Evolutionary conservation across 2,329 filamentous ascomycete genomes (phyloP), one percentile per base, ranked within the genome.

Genomic region (Colletotrichum destructivum): DNA sequence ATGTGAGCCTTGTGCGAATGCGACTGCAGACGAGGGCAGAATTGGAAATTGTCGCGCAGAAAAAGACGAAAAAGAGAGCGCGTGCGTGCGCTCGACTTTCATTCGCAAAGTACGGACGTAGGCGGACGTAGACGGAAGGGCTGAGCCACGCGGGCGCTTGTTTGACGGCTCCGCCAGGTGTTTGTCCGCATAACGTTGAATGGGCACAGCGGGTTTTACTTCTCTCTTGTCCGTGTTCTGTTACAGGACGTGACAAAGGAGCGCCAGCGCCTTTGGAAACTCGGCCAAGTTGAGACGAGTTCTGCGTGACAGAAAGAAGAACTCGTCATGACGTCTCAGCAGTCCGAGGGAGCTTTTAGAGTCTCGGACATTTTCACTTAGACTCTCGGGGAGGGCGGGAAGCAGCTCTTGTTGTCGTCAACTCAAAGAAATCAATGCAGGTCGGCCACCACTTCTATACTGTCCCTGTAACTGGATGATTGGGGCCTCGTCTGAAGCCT

Each of bases 381-480:
- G 26, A 26, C 26, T 26, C 26, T 26, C 26, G 26, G 26, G 26
- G 3, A 26, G 26, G 26, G 3, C 26, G 26, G 26, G 26, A 26
- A 26, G 26, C 26, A 26, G 26, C 51, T 49, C 56, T 67, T 57
- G 51, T 56, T 61, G 49, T 67, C 68, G 56, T 67, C 42, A 66
- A 62, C 62, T 57, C 68, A 49, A 26, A 26, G 1, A 62, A 56
- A 51, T 67, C 38, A 26, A 52, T 52, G 21, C 66, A 60, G 54
- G 61, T 65, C 15, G 35, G 26, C 26, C 26, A 26, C 26, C 51
- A 49, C 49, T 51, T 67, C 57, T 31, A 62, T 57, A 40, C 56
- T 26, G 31, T 21, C 49, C 44, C 47, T 56, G 68, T 62, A 62
- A 59, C 63, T 18, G 49, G 68, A 62, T 62, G 63, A 71, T 71